Evolutionary conservation across 1,139 yeast genomes (phyloP), one percentile per base, ranked within the genome.

Genomic region (Debaryomyces psychrophilus): DNA sequence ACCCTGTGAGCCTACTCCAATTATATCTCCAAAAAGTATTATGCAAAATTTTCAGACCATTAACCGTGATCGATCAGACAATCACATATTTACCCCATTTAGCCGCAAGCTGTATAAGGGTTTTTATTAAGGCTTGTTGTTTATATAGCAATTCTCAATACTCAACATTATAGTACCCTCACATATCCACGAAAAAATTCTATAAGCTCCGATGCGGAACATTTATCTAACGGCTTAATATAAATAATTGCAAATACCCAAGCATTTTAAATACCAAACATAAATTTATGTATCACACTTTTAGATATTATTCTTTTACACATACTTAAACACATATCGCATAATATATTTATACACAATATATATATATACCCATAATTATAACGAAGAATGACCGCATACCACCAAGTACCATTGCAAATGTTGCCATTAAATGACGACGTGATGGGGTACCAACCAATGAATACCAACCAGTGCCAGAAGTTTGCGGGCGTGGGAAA

Each of bases 341-440:
- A 20, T 20, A 20, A 20, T 20, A 20, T 8, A 20, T 15, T 15
- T 18, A 8, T 12, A 26, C 23, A 12, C 2, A 37, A 39, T 35
- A 41, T 31, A 23, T 43, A 36, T 44, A 48, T 49, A 47, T 47
- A 45, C 9, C 25, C n/a, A 31, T 25, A 44, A 26, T n/a, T 22
- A 31, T 35, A 36, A 33, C 38, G 29, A 27, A 14, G 14, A 17
- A 48, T 48, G 51, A 44, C 51, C 25, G 48, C 47, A 17, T 41
- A 41, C 40, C 56, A 54, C 39, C 59, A 52, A 33, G 47, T 54
- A 17, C 56, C 52, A 15, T 46, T 52, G 27, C 45, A 47, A 35
- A 44, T 46, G 23, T 49, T 54, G 42, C 57, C 56, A 28, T 37
- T 53, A 11, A 48, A 46, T 8, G 43, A 44, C 12, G 39, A 34